Evolutionary conservation across 2,329 filamentous ascomycete species (phyloP).

Genomic region (Fusarium coicis): DNA sequence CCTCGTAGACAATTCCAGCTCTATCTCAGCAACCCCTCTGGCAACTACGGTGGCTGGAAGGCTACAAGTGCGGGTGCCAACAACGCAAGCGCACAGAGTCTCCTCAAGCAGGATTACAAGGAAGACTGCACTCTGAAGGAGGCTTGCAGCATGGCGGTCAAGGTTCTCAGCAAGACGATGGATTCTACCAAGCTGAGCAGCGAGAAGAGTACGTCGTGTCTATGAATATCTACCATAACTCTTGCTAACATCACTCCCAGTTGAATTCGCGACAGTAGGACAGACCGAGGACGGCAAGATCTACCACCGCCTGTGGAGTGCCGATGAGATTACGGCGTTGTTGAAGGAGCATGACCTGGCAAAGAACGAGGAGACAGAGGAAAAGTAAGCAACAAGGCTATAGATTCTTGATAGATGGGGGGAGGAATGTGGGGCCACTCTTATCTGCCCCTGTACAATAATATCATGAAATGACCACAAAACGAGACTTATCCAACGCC

Average conservation of each 20-base stretch:
- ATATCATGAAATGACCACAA: slow-evolving; percentile 46
- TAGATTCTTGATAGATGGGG: slow-evolving; percentile 46
- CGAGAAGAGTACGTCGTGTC: slow-evolving; percentile 84
- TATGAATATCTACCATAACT: background rate
- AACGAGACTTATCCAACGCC: slow-evolving; percentile 21
- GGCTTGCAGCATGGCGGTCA: slow-evolving; percentile 96
- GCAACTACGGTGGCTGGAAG: slow-evolving; percentile 99
- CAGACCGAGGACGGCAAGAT: slow-evolving; percentile 95
- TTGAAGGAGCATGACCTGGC: slow-evolving; percentile 96
- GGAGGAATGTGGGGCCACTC: slow-evolving; percentile 35
- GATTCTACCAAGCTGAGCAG: slow-evolving; percentile 98
- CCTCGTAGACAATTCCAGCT: slow-evolving; percentile 96
- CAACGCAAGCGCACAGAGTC: slow-evolving; percentile 95
- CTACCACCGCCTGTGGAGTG: slow-evolving; percentile 97
- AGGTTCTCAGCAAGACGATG: slow-evolving; percentile 99
- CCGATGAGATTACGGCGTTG: slow-evolving; percentile 93
- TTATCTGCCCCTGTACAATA: slow-evolving; percentile 46
- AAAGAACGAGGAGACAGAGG: slow-evolving; percentile 81
- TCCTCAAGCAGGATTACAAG: slow-evolving; percentile 99
- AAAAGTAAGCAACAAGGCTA: slow-evolving; percentile 59
- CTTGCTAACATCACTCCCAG: slow-evolving; percentile 58
- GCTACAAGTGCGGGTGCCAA: slow-evolving; percentile 97
- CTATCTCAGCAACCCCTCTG: slow-evolving; percentile 98
- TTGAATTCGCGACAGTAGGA: slow-evolving; percentile 98
- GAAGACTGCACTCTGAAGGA: slow-evolving; percentile 97